Evolutionary conservation across 2,329 filamentous ascomycete species (phyloP), one percentile per base, ranked within the genome.

Genomic region (Fonsecaea nubica): DNA sequence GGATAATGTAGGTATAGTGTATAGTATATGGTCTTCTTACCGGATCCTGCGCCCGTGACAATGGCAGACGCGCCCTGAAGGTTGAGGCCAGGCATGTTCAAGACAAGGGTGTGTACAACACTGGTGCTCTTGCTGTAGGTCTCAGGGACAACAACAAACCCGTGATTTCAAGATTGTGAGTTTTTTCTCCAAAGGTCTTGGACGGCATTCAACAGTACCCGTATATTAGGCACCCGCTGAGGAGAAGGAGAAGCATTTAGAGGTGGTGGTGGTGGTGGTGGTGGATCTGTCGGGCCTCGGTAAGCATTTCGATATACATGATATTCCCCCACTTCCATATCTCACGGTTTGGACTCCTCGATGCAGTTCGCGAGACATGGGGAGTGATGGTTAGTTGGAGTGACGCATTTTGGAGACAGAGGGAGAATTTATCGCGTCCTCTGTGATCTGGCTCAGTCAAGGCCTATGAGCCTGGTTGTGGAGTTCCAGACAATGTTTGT

Each of bases 241-340:
- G 21, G 42, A 21, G 42, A 21, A 18, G n/a, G 30, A 32, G 30
- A 32, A 32, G 6, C 18, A 48, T 48, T 18, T 18, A 13, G 10
- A 50, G 18, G 15, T 13, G 30, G 30, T 32, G 30, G 30, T 32
- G 18, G 15, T 13, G 30, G 30, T 32, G 30, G 30, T 32, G 30
- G 30, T 32, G 45, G 18, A 50, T 50, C 18, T 50, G 8, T 50
- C 45, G 45, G 45, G 18, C 45, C 45, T 50, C 45, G 45, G 45
- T 30, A 25, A 50, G 45, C 10, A 25, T 25, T 25, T 50, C 18
- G 15, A 50, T 8, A 50, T 25, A 15, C 42, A 48, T 48, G 30
- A 21, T 21, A 48, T 21, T 21, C n/a, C 42, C 42, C 42, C 42
- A 48, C 42, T 48, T 9, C n/a, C n/a, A 21, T 21, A 2, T 9